Conservation (phyloP, 2,329 filamentous ascomycete genomes). For the Diaporthe destruens region DNA sequence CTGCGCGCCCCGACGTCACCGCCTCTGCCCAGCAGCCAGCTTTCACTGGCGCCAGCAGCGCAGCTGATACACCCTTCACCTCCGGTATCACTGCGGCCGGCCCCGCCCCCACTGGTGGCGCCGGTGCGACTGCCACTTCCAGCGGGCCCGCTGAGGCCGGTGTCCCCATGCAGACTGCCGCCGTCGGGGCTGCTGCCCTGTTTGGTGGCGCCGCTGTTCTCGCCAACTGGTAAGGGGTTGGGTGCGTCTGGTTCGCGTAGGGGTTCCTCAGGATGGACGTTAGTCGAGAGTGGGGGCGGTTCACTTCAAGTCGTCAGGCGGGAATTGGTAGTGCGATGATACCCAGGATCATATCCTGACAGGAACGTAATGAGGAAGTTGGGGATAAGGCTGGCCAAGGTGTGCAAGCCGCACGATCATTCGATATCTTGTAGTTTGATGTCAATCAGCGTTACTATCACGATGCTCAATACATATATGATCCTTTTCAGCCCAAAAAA, state of each 20-base stretch:
- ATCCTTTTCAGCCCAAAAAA: too few relatives aligned
- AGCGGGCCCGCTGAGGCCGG: background rate
- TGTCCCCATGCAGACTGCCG: constrained; percentile 36
- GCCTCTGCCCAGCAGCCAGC: constrained; percentile 52
- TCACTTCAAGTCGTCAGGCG: too few relatives aligned
- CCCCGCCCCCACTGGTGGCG: constrained; percentile 5
- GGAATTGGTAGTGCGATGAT: background rate
- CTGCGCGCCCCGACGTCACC: constrained; percentile 53
- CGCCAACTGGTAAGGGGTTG: constrained; percentile 2
- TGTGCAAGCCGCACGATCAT: background rate
- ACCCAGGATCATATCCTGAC: constrained; percentile 13
- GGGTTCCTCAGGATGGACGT: too few relatives aligned
- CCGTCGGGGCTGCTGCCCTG: constrained; percentile 35
- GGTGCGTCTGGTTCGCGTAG: background rate
- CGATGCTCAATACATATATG: background rate
- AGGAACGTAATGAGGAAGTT: background rate
- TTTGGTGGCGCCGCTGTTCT: constrained; percentile 36
- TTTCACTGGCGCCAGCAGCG: constrained; percentile 46
- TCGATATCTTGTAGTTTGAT: background rate
- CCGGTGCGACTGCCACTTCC: constrained; percentile 4
- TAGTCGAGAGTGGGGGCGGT: too few relatives aligned
- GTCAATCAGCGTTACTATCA: background rate
- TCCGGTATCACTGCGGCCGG: constrained; percentile 22
- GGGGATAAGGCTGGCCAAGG: background rate
- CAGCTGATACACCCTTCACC: constrained; percentile 39